These are phyloP conservation scores for Tricholoma hemisulphureum DNA, from an alignment of 768 basidiomycete genomes.

Conservation along the genomic window DNA sequence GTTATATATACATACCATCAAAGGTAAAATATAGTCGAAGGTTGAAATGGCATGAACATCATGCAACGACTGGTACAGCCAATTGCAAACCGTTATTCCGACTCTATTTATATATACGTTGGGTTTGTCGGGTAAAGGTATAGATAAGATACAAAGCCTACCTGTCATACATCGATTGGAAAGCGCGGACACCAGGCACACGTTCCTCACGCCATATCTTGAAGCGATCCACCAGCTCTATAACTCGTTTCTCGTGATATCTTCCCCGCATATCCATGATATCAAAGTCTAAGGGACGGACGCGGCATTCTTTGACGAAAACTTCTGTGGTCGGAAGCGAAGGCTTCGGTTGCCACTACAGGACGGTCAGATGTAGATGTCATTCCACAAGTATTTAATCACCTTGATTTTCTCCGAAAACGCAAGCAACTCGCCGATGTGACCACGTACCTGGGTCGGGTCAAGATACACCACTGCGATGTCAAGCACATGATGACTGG, in stretches of 20 bases:
- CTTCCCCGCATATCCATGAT: slow-evolving; percentile 72
- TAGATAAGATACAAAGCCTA: slow-evolving; percentile 33
- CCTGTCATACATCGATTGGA: slow-evolving; percentile 86
- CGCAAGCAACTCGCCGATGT: slow-evolving; percentile 72
- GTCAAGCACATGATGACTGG: not conserved
- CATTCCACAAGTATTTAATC: slow-evolving; percentile 11
- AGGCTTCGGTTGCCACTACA: slow-evolving; percentile 63
- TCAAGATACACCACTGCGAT: slow-evolving; percentile 2
- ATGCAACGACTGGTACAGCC: slow-evolving; percentile 73
- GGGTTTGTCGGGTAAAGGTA: slow-evolving; percentile 3
- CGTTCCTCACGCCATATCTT: slow-evolving; percentile 70
- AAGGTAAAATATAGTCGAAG: slow-evolving; percentile 79
- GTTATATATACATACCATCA: slow-evolving; percentile 63
- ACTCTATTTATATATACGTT: slow-evolving; percentile 39
- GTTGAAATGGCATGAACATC: slow-evolving; percentile 73
- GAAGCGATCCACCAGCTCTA: slow-evolving; percentile 61
- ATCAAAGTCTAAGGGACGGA: slow-evolving; percentile 54
- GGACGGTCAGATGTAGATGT: slow-evolving; percentile 5
- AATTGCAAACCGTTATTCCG: slow-evolving; percentile 68
- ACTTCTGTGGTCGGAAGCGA: slow-evolving; percentile 59
- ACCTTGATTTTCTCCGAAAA: slow-evolving; percentile 75
- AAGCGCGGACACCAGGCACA: slow-evolving; percentile 71
- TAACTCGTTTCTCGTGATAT: slow-evolving; percentile 59
- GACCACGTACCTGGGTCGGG: slow-evolving; percentile 59
- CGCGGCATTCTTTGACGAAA: slow-evolving; percentile 68